These are phyloP conservation scores for Pecoramyces ruminantium DNA, from an alignment of 192 early-diverging fungal species.

Conservation along the genomic window DNA sequence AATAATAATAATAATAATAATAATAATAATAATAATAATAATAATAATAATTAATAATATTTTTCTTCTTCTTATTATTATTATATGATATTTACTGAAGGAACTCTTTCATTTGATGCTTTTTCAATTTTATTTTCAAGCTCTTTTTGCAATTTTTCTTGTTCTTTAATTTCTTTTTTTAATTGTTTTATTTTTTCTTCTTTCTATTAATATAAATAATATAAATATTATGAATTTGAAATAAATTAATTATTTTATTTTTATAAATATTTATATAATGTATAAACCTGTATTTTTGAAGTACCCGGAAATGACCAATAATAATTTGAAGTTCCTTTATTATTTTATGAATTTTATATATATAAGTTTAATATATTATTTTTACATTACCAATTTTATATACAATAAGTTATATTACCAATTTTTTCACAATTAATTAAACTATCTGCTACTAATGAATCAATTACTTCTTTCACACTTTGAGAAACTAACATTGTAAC, in stretches of 20 bases:
- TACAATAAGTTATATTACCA: not conserved
- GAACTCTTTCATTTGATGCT: not conserved
- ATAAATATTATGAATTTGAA: no score
- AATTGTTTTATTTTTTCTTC: not conserved
- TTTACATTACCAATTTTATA: no score
- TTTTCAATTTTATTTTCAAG: not conserved
- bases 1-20: no score
- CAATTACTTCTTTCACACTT: not conserved
- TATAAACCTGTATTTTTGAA: not conserved
- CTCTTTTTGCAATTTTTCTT: not conserved
- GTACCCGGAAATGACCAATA: not conserved
- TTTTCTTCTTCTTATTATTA: no score
- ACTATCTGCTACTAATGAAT: not conserved
- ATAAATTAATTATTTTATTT: no score
- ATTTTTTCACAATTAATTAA: not conserved
- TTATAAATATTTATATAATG: no score
- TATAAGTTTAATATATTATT: no score
- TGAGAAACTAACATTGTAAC: not conserved
- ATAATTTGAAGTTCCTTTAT: not conserved
- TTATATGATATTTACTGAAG: not conserved
- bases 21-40: no score
- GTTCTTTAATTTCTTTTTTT: not conserved
- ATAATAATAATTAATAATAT: no score
- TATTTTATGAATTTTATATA: no score
- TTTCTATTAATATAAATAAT: not conserved